These are phyloP conservation scores for Davidsoniella eucalypti DNA, from an alignment of 2,329 filamentous ascomycete species.

Conservation along the genomic window DNA sequence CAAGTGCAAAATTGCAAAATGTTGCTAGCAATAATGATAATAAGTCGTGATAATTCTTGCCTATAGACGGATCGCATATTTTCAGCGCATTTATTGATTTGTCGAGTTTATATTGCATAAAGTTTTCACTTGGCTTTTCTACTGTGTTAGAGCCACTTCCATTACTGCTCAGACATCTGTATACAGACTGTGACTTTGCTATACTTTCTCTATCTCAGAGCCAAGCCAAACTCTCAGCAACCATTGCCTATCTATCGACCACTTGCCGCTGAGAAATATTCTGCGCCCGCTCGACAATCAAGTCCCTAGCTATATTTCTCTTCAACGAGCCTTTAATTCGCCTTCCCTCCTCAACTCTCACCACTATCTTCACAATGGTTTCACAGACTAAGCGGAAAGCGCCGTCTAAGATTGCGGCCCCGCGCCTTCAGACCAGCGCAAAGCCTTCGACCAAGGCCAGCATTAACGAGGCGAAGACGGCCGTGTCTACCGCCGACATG, in stretches of 20 bases:
- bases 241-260: neutral
- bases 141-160: no score
- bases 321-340: neutral
- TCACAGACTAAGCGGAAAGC: constrained; percentile 39
- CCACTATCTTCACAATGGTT: constrained; percentile 8
- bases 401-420: constrained; percentile 38
- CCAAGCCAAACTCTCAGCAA: no score
- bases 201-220: neutral
- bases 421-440: constrained; percentile 35
- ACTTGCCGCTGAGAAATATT: neutral
- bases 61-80: no score
- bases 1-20: neutral
- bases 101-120: no score
- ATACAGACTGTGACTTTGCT: no score
- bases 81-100: no score
- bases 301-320: neutral
- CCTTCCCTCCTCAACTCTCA: neutral
- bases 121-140: no score
- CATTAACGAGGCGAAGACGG: constrained; percentile 42
- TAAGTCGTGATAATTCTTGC: neutral
- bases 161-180: no score
- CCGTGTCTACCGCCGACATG: constrained; percentile 29
- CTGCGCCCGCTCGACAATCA: no score
- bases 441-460: constrained; percentile 32
- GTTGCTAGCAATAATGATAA: no score